A percentile compares a stretch with the other conserved stretches of the same genome.
Conservation (phyloP, 139 green algal species). For the Micromonas commoda region DNA sequence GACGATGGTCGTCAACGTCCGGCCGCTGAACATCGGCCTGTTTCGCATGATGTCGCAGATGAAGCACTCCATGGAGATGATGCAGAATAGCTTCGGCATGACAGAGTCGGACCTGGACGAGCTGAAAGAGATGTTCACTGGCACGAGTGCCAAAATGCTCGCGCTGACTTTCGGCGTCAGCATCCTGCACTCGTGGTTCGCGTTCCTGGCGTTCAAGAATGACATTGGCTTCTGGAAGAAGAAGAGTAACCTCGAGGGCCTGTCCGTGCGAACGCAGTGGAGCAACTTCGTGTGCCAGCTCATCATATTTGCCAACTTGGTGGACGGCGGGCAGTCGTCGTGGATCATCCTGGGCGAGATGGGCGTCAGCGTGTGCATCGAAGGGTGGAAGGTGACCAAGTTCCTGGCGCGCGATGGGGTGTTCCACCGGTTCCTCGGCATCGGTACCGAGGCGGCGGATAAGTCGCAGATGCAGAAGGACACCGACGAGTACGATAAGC, state of each 20-base stretch:
- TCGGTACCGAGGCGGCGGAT: background rate
- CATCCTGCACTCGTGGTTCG: conserved; percentile 88
- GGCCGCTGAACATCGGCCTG: background rate
- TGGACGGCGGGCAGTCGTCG: conserved; percentile 56
- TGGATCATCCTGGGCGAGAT: conserved; percentile 75
- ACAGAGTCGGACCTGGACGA: background rate
- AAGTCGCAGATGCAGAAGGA: conserved; percentile 58
- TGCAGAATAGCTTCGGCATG: background rate
- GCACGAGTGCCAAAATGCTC: conserved; percentile 37
- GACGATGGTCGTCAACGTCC: background rate
- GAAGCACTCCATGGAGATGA: background rate
- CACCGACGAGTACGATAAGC: conserved; percentile 59
- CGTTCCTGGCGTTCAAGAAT: conserved; percentile 95
- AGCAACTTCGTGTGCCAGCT: background rate
- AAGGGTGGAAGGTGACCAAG: conserved; percentile 98
- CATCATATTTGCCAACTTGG: background rate
- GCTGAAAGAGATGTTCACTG: background rate
- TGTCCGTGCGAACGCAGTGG: conserved; percentile 52
- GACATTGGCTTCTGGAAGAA: conserved; percentile 97
- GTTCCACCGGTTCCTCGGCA: background rate
- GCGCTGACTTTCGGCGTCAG: conserved; percentile 71
- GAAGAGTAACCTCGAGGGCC: conserved; percentile 89
- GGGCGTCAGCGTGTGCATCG: conserved; percentile 73
- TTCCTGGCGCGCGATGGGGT: conserved; percentile 51
- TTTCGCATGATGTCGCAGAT: background rate